Evolutionary conservation across 2,329 filamentous ascomycete species (phyloP), one percentile per base, ranked within the genome.

Genomic region (Bipolaris sorokiniana): DNA sequence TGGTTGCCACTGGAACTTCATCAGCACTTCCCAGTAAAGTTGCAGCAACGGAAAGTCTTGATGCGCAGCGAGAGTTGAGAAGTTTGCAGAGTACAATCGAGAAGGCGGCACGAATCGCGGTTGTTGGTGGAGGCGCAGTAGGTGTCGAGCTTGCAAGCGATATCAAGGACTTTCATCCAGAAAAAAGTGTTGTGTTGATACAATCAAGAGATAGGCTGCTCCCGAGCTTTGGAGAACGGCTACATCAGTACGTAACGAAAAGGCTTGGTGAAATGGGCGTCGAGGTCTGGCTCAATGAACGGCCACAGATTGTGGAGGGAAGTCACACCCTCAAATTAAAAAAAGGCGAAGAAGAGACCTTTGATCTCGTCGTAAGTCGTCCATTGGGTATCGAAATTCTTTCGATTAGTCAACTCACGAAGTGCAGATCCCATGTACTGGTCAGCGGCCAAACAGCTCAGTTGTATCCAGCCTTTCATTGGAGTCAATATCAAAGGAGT

Each of bases 121-220:
- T 79, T 7, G 56, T 74, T 7, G 86, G 86, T 1, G 86, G 84
- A 0, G 86, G 86, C 2, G 84, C 86, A 0, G 86, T 86, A 0
- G 86, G 86, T 1, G 82, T 88, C 0, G 84, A 88, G 71, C 73
- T 88, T 33, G 85, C 84, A 0, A 81, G 84, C 0, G 86, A 89
- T 65, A 82, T 84, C 9, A 87, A 86, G 69, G 78, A 78, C 5
- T 68, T 76, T 9, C 86, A 84, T 61, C 84, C 84, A 0, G 78
- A 82, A 6, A 88, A 88, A 71, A 71, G 75, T 0, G 81, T 89
- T 9, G 80, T 80, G 0, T 68, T 89, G 6, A 78, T 89, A 0
- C 86, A 88, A 68, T 88, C 86, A 1, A 76, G 85, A 15, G 68
- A 74, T 1, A 76, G 75, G 0, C 69, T 88, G 1, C 81, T 88